phyloP scores from a whole-genome alignment of 306 rosid genomes.

The Abrus precatorius region DNA sequence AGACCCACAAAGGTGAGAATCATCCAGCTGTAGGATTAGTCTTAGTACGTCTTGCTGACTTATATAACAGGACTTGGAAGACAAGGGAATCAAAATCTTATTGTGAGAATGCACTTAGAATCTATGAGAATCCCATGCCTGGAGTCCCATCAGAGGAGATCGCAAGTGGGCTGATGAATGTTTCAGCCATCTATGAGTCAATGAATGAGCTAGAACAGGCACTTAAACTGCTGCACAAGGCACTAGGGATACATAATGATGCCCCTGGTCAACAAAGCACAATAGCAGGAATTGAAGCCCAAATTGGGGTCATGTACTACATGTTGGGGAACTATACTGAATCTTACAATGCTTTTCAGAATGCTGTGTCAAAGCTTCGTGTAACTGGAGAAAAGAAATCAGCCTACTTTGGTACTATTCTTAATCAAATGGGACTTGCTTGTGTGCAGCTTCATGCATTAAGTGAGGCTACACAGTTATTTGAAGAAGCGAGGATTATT shows the following conservation, averaged over 20 bases:
- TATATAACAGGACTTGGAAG: conserved; percentile 83
- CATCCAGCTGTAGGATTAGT: conserved; percentile 90
- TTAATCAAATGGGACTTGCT: conserved; percentile 93
- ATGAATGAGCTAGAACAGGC: conserved; percentile 88
- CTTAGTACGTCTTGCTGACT: conserved; percentile 82
- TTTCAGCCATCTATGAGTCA: conserved; percentile 88
- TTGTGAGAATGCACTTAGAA: conserved; percentile 86
- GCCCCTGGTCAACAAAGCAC: conserved; percentile 87
- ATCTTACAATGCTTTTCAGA: conserved; percentile 74
- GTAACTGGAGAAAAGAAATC: conserved; percentile 85
- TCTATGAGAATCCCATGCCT: conserved; percentile 80
- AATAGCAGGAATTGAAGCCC: conserved; percentile 95
- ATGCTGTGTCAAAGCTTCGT: conserved; percentile 81
- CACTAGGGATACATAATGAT: conserved; percentile 67
- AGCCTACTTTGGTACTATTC: conserved; percentile 86
- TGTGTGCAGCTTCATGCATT: conserved; percentile 77
- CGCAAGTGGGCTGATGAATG: conserved; percentile 84
- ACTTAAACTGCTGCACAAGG: conserved; percentile 72
- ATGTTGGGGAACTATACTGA: conserved; percentile 74
- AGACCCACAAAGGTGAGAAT: conserved; percentile 85
- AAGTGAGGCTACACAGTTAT: conserved; percentile 74
- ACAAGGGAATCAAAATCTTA: conserved; percentile 77
- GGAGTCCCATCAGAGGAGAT: conserved; percentile 82
- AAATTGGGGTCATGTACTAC: conserved; percentile 88
- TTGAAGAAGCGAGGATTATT: conserved; percentile 82